Percentiles rank a stretch among this genome's conserved stretches.
Evolutionary conservation across 495 filamentous ascomycete genomes (phyloP).

Genomic region (Aspergillus leporis): DNA sequence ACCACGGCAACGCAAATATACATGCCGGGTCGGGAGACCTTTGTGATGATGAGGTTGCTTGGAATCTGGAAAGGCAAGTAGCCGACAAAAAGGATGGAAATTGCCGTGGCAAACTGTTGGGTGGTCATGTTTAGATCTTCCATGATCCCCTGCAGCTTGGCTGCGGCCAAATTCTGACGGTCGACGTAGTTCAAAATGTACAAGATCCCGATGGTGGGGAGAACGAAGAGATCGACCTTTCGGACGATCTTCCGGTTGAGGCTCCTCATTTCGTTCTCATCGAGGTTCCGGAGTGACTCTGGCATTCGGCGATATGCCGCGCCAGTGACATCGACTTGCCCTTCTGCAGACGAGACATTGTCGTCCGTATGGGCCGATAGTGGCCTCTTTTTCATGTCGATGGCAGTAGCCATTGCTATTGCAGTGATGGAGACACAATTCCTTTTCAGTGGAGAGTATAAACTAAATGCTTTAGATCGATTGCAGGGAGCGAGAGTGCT

Average conservation of each 20-base stretch:
- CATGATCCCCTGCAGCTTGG: slow-evolving; percentile 44
- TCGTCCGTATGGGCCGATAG: slow-evolving; percentile 18
- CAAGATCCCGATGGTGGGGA: slow-evolving; percentile 39
- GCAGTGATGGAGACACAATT: background rate
- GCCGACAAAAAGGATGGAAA: slow-evolving; percentile 38
- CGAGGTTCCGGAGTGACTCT: slow-evolving; percentile 28
- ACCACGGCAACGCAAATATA: slow-evolving; percentile 42
- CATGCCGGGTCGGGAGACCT: slow-evolving; percentile 30
- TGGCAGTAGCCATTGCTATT: background rate
- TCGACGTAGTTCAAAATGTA: slow-evolving; percentile 45
- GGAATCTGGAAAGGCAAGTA: slow-evolving; percentile 60
- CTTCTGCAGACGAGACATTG: slow-evolving; percentile 34
- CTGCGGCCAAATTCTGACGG: slow-evolving; percentile 33
- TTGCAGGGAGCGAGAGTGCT: background rate
- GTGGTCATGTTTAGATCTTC: slow-evolving; percentile 30
- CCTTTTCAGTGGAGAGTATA: background rate
- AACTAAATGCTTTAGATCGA: too few species aligned
- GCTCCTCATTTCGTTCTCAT: slow-evolving; percentile 25
- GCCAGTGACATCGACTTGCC: slow-evolving; percentile 30
- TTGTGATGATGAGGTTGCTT: slow-evolving; percentile 58
- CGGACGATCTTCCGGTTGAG: slow-evolving; percentile 39
- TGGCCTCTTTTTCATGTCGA: slow-evolving; percentile 29
- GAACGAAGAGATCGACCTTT: slow-evolving; percentile 41
- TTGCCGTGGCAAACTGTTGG: slow-evolving; percentile 29
- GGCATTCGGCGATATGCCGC: slow-evolving; percentile 29